These are phyloP conservation scores for Trichocladium uniseriatum DNA, from an alignment of 495 filamentous ascomycete species.

Conservation along the genomic window DNA sequence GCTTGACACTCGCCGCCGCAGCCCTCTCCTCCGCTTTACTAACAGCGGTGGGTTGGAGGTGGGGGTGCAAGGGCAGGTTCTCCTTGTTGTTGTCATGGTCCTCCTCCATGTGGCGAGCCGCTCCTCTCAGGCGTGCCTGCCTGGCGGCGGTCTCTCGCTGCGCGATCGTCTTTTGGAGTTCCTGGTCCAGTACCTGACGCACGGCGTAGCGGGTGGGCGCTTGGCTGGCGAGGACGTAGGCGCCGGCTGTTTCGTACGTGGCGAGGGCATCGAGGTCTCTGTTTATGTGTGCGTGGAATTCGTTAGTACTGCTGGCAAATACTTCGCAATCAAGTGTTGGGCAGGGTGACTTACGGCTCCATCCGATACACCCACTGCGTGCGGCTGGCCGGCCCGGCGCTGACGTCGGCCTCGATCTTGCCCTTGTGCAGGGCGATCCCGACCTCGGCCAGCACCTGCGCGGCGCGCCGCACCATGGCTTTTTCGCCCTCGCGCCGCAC, in stretches of 20 bases:
- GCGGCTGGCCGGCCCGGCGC: slow-evolving; percentile 35
- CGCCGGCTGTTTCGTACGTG: slow-evolving; percentile 48
- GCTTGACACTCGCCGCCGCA: slow-evolving; percentile 47
- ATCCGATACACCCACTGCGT: slow-evolving; percentile 79
- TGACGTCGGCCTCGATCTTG: slow-evolving; percentile 54
- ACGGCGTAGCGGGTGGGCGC: slow-evolving; percentile 78
- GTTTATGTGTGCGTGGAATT: too few species aligned
- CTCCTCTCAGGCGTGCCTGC: slow-evolving; percentile 43
- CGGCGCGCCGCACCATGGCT: slow-evolving; percentile 65
- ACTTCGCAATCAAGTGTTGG: too few species aligned
- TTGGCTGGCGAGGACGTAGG: slow-evolving; percentile 37
- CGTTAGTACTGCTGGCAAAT: too few species aligned
- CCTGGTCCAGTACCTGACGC: slow-evolving; percentile 84
- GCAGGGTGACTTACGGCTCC: slow-evolving; percentile 72
- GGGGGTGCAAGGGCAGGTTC: too few species aligned
- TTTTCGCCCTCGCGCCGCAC: slow-evolving; percentile 81
- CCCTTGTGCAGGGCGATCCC: slow-evolving; percentile 76
- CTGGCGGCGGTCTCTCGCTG: slow-evolving; percentile 49
- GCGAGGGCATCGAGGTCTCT: slow-evolving; percentile 56
- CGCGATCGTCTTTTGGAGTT: slow-evolving; percentile 61
- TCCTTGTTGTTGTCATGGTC: slow-evolving; percentile 36
- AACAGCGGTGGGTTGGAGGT: too few species aligned
- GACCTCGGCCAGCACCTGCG: slow-evolving; percentile 66
- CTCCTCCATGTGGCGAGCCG: slow-evolving; percentile 1
- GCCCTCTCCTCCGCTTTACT: slow-evolving; percentile 14